Conservation (phyloP, 805 yeast genomes). For the Candida germanica region DNA sequence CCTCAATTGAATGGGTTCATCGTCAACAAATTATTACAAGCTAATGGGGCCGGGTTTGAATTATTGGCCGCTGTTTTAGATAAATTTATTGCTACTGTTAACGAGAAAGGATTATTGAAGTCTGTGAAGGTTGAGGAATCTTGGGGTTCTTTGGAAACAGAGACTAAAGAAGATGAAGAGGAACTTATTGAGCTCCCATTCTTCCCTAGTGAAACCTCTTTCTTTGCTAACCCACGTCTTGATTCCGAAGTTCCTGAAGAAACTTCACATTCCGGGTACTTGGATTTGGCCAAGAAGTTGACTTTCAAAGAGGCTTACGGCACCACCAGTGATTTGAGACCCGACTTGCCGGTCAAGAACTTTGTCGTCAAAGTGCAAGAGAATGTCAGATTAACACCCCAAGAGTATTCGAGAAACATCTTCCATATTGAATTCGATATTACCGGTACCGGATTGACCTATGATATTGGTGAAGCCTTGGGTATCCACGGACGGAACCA, state of each 20-base stretch:
- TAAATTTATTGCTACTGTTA: conserved; percentile 58
- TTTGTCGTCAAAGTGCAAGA: conserved; percentile 87
- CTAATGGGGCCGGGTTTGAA: conserved; percentile 81
- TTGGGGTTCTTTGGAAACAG: conserved; percentile 36
- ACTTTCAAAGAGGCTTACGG: conserved; percentile 80
- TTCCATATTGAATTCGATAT: conserved; percentile 95
- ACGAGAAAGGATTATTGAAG: conserved; percentile 42
- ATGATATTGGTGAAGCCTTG: conserved; percentile 94
- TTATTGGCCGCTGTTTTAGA: conserved; percentile 69
- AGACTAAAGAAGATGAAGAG: conserved; percentile 26
- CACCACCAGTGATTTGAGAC: conserved; percentile 63
- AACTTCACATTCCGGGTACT: conserved; percentile 32
- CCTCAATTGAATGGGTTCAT: conserved; percentile 62
- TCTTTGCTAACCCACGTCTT: conserved; percentile 57
- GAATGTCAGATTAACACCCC: conserved; percentile 88
- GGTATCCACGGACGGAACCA: conserved; percentile 92
- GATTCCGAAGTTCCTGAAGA: conserved; percentile 35
- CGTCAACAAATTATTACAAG: conserved; percentile 74
- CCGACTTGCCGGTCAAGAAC: conserved; percentile 83
- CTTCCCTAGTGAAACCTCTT: conserved; percentile 62
- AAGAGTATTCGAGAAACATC: conserved; percentile 86
- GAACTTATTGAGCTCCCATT: conserved; percentile 37
- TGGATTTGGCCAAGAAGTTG: conserved; percentile 63
- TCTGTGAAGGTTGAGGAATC: conserved; percentile 30
- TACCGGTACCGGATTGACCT: conserved; percentile 84